Evolutionary conservation across 257 asterid species (phyloP).

Genomic region (Linderniella brevidens): DNA sequence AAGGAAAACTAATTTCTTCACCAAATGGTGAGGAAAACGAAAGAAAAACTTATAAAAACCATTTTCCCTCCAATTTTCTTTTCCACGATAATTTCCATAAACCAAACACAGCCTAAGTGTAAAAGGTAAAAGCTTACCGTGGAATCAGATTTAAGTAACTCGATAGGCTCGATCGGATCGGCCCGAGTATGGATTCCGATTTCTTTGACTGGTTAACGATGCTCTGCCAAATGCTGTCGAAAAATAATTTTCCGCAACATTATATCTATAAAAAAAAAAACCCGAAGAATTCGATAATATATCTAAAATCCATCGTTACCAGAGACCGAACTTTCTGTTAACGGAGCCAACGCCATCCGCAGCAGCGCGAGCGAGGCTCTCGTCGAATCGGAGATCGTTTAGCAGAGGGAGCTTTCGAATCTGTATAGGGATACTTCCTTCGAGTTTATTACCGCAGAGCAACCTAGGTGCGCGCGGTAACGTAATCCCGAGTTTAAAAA

Average conservation of each 20-base stretch:
- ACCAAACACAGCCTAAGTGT: no score
- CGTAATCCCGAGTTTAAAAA: background rate
- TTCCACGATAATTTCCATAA: no score
- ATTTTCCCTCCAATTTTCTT: no score
- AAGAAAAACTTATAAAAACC: no score
- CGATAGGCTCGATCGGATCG: background rate
- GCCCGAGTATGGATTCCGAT: background rate
- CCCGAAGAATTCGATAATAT: background rate
- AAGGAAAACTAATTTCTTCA: no score
- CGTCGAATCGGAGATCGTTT: constrained; percentile 39
- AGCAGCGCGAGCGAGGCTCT: constrained; percentile 26
- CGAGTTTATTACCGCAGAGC: constrained; percentile 54
- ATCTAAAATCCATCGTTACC: constrained; percentile 22
- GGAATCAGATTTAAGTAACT: background rate
- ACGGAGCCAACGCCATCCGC: constrained; percentile 31
- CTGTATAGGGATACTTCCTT: constrained; percentile 57
- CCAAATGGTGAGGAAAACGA: no score
- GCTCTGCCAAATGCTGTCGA: constrained; percentile 18
- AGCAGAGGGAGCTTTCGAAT: constrained; percentile 48
- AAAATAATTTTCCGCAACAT: constrained; percentile 7
- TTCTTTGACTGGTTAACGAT: constrained; percentile 1
- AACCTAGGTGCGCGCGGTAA: constrained; percentile 25
- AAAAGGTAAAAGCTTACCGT: background rate
- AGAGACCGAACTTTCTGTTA: constrained; percentile 63
- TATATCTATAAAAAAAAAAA: no score